Base-by-base conservation (phyloP, 768 basidiomycete genomes). In the Kwoniella sp. region DNA sequence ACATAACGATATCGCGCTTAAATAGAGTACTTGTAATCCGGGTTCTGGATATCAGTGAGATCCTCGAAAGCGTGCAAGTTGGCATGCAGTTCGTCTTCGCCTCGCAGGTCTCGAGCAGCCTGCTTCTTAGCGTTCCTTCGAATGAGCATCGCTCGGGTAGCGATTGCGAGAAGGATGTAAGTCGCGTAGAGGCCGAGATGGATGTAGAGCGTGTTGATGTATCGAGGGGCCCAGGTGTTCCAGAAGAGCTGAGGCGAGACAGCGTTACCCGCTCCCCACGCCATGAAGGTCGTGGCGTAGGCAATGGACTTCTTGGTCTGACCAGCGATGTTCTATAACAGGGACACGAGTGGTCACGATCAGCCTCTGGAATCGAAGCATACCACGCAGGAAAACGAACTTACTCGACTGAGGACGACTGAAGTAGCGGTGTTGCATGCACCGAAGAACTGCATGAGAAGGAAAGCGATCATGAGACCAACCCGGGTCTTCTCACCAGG, bases 181-280 rank as follows among this genome's bases (percentile, higher is more conserved):
- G 61, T 63, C 7, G 61, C 53, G 29, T 63, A 62, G 28, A 58
- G 23, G 52, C 55, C 47, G 45, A 65, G 48, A 48, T 64, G 55
- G 53, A 66, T 56, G 58, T 60, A 55, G 31, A 66, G 61, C 13
- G 23, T 76, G 74, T 7, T 77, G 78, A 51, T 71, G 48, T 86
- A 86, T 31, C 84, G 82, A 11, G 85, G 84, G 0, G 78, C 76
- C 71, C 85, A 85, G 38, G 82, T 78, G 30, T 79, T 79, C 34
- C 82, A 83, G 76, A 86, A 86, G 5, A 86, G 83, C 81, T 85
- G 84, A 2, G 84, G 84, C 4, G 82, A 83, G 61, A 85, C 76
- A 7, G 85, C 84, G 73, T 86, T 86, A 17, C 85, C 85, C 9
- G 82, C 82, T 13, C 85, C 84, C 84, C 85, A 86, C 2, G 84